Evolutionary conservation across 306 rosid genomes (phyloP).

Genomic region (Leucaena leucocephala): DNA sequence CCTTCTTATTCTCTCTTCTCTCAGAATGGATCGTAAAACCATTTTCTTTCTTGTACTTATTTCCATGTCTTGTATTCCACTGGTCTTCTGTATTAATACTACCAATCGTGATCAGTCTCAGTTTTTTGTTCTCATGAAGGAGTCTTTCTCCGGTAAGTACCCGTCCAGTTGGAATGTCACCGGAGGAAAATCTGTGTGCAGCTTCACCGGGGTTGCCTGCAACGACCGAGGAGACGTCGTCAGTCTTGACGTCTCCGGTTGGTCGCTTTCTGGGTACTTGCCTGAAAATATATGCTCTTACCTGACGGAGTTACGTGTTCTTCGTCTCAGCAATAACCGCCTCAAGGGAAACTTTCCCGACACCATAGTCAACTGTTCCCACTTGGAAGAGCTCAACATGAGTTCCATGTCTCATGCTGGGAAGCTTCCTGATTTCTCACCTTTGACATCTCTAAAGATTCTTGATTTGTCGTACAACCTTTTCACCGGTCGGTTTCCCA

Average conservation of each 20-base stretch:
- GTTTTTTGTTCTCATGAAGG: constrained; percentile 44
- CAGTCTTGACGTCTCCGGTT: constrained; percentile 44
- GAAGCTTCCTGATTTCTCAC: constrained; percentile 56
- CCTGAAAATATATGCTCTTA: constrained; percentile 56
- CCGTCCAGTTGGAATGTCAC: constrained; percentile 50
- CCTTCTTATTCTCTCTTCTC: not conserved
- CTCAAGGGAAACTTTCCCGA: constrained; percentile 44
- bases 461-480: constrained; percentile 62
- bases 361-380: constrained; percentile 54
- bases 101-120: constrained; percentile 30
- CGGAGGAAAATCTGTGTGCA: constrained; percentile 43
- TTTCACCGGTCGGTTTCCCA: constrained; percentile 56
- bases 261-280: constrained; percentile 52
- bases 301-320: constrained; percentile 53
- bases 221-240: constrained; percentile 44
- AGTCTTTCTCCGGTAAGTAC: constrained; percentile 41
- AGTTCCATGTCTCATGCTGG: constrained; percentile 40
- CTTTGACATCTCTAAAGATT: constrained; percentile 46
- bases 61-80: constrained; percentile 31
- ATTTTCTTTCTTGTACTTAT: constrained; percentile 36
- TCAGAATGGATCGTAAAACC: constrained; percentile 37
- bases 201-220: constrained; percentile 57
- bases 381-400: constrained; percentile 58
- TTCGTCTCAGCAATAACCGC: constrained; percentile 52
- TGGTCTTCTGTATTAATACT: not conserved